Conservation (phyloP, 805 yeast species). For the Barnettozyma salicaria region DNA sequence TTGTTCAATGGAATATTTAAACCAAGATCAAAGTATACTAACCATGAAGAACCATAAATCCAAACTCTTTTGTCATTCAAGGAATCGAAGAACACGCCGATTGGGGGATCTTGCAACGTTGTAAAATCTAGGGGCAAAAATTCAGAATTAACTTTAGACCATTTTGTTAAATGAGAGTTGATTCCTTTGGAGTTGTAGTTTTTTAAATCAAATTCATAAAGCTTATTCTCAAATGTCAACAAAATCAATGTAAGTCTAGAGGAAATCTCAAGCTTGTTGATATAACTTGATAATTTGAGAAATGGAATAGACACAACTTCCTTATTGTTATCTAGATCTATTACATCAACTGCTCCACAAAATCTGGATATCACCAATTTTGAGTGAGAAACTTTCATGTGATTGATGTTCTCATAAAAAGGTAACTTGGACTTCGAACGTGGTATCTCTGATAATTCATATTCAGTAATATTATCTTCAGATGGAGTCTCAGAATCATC, state of each 20-base stretch:
- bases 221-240: conserved; percentile 65
- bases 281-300: conserved; percentile 52
- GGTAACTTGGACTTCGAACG: conserved; percentile 33
- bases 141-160: conserved; percentile 79
- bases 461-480: conserved; percentile 24
- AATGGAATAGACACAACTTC: conserved; percentile 35
- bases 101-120: conserved; percentile 56
- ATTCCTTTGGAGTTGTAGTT: conserved; percentile 3
- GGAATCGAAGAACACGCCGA: conserved; percentile 57
- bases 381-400: conserved; percentile 42
- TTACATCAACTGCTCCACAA: conserved; percentile 58
- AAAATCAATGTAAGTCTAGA: conserved; percentile 47
- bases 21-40: conserved; percentile 64
- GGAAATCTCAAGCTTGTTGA: conserved; percentile 59
- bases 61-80: conserved; percentile 46
- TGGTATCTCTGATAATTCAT: conserved; percentile 36
- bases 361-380: conserved; percentile 53
- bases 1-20: conserved; percentile 45
- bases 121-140: conserved; percentile 61
- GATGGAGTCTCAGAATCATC: conserved; percentile 29
- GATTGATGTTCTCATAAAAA: conserved; percentile 46
- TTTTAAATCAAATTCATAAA: conserved; percentile 57
- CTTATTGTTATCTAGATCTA: conserved; percentile 27
- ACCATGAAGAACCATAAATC: conserved; percentile 87
- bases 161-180: conserved; percentile 45